These are phyloP conservation scores for Fagopyrum tataricum DNA, from an alignment of 148 eudicot genomes.

Conservation along the genomic window DNA sequence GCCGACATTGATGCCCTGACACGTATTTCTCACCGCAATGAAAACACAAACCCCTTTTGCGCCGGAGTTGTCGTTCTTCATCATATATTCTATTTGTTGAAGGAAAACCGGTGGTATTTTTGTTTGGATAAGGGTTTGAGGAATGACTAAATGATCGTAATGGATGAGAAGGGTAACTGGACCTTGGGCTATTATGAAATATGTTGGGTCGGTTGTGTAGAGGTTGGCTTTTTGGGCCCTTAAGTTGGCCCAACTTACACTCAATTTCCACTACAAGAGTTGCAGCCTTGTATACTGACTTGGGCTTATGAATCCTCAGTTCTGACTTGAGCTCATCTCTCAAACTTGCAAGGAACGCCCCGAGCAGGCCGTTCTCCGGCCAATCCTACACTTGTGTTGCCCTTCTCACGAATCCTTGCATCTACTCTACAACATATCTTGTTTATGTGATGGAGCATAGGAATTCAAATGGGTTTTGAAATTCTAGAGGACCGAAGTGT, in stretches of 20 bases:
- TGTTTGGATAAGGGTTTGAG: no score
- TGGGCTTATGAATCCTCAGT: neutral
- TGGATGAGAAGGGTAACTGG: no score
- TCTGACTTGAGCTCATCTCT: neutral
- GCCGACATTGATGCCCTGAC: no score
- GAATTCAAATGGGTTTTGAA: neutral
- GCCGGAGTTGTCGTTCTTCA: no score
- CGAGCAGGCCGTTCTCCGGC: neutral
- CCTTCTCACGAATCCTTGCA: neutral
- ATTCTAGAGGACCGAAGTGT: neutral
- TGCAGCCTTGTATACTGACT: neutral
- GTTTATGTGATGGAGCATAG: neutral
- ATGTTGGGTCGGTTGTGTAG: neutral
- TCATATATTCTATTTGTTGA: no score
- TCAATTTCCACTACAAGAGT: neutral
- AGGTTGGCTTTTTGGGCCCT: neutral
- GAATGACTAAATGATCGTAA: no score
- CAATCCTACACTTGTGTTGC: neutral
- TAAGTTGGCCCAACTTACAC: neutral
- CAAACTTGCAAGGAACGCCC: neutral
- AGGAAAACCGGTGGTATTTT: no score
- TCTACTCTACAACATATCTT: neutral
- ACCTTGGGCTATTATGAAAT: no score
- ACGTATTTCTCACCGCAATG: no score
- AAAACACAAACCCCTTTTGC: no score